Base-by-base conservation (phyloP, 2,329 filamentous ascomycete species). In the Mycogone perniciosa region DNA sequence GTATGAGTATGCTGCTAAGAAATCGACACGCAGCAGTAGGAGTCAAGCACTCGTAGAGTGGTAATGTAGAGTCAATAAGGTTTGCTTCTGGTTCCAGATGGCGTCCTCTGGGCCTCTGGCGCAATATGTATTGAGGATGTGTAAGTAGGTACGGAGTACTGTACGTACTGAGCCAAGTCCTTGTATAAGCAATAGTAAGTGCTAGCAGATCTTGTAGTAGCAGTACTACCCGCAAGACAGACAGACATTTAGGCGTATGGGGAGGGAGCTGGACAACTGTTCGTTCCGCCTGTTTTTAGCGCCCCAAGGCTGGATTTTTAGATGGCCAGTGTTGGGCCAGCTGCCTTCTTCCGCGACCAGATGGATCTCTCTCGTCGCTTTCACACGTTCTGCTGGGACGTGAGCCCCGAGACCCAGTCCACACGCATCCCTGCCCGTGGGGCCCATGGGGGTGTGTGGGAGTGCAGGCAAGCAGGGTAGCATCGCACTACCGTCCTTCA, bases 401-500 rank as follows among this genome's bases (percentile, higher is more conserved):
- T 52, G 50, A 52, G 35, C n/a, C 41, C 42, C 42, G 41, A 31
- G 42, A 43, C 29, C 42, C 31, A 41, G 51, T 44, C 41, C 31
- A 39, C 38, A 53, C 50, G 20, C 20, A 20, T 20, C 20, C 51
- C 51, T 50, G 37, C 46, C 46, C 51, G 34, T 46, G 42, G 51
- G 43, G 13, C 10, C 33, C 20, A 13, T 42, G 48, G 42, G 38
- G 37, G 33, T 46, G 48, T 26, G 45, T 31, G 46, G 42, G 48
- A 34, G 39, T 27, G 31, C 30, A 9, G 29, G 38, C 9, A 41
- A 20, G 34, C 44, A 29, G 29, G 46, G 44, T 44, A 44, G 44
- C 13, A 48, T 54, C 44, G 48, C 52, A 54, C 52, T 51, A 54
- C 52, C 52, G 48, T 51, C 52, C 26, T 47, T 54, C 48, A 41